Base-by-base conservation (phyloP, 148 eudicot species). In the Suaeda aralocaspica region DNA sequence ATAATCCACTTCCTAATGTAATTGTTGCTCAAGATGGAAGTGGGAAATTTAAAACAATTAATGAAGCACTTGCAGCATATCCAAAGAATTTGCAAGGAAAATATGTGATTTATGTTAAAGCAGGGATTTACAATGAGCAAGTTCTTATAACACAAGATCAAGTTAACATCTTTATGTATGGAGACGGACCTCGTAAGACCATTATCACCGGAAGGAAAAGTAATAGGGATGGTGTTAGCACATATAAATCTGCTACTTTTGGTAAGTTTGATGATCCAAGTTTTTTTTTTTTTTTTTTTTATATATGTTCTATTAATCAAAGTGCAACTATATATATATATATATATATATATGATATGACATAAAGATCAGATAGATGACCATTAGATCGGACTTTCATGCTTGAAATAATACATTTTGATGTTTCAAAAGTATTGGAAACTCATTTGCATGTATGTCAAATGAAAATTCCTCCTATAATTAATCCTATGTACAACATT, bases 21-120 rank as follows among this genome's bases (percentile, higher is more conserved):
- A 81, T 91, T 33, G 97, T 89, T 19, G 87, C 91, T 0, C 78
- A 85, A 76, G 89, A 88, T 22, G 88, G 96, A 60, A 85, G 85
- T 36, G 89, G 93, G 1, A 83, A 90, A 19, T 91, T 74, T 44
- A 91, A 68, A 61, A 83, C 88, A 2, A 84, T 91, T 18, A 57
- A 55, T 0, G 80, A 68, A 3, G 94, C 97, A 12, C 39, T 91
- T 18, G 63, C 44, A 0, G 83, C 88, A 0, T 83, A 84, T 56
- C 96, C 96, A 1, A 80, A 79, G 59, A 73, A 74, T 6, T 36
- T 67, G 18, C 31, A 59, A 6, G 94, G 88, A 31, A 77, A 84
- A 65, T 85, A 79, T 59, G 64, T 81, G 2, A 85, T 91, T 26
- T 83, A 91, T 46, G 86, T 91, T 0, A 88, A 88, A 75, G 84